phyloP scores from a whole-genome alignment of 2,329 filamentous ascomycete genomes.

The Grosmannia huntii region DNA sequence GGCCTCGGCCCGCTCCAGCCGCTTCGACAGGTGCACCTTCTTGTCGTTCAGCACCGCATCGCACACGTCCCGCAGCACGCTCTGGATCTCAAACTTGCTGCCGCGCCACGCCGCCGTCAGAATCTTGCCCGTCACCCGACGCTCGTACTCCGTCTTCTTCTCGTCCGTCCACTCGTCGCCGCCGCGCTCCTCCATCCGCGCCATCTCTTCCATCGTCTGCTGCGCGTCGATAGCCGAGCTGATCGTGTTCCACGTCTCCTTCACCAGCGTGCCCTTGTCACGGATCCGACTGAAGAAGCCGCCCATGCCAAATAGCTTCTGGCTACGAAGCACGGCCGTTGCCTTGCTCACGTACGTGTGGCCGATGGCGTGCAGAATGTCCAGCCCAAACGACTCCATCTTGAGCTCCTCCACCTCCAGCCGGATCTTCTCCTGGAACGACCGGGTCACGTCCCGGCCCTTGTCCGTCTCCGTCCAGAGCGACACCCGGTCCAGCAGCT shows the following conservation, averaged over 20 bases:
- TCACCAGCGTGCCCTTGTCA: slow-evolving; percentile 92
- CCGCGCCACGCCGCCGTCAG: slow-evolving; percentile 92
- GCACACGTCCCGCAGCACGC: slow-evolving; percentile 87
- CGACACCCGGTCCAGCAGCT: slow-evolving; percentile 78
- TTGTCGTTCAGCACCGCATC: slow-evolving; percentile 72
- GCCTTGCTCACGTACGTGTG: slow-evolving; percentile 82
- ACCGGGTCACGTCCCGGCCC: slow-evolving; percentile 65
- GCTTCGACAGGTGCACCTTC: slow-evolving; percentile 69
- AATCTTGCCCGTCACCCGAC: slow-evolving; percentile 93
- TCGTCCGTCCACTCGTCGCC: slow-evolving; percentile 98
- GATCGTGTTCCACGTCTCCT: slow-evolving; percentile 98
- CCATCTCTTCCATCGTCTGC: slow-evolving; percentile 99
- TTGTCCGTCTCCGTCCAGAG: slow-evolving; percentile 98
- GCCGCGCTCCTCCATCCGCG: slow-evolving; percentile 82
- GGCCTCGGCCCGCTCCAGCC: slow-evolving; percentile 82
- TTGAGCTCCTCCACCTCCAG: slow-evolving; percentile 96
- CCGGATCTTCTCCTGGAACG: slow-evolving; percentile 88
- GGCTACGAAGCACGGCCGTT: slow-evolving; percentile 76
- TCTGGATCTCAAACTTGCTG: slow-evolving; percentile 95
- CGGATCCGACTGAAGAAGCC: slow-evolving; percentile 91
- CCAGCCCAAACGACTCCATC: slow-evolving; percentile 96
- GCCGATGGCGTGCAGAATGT: slow-evolving; percentile 91
- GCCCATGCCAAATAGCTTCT: slow-evolving; percentile 92
- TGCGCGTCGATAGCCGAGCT: slow-evolving; percentile 92
- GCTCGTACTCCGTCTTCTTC: slow-evolving; percentile 90